Base-by-base conservation (phyloP, 179 eudicot species). In the Silene coronaria region DNA sequence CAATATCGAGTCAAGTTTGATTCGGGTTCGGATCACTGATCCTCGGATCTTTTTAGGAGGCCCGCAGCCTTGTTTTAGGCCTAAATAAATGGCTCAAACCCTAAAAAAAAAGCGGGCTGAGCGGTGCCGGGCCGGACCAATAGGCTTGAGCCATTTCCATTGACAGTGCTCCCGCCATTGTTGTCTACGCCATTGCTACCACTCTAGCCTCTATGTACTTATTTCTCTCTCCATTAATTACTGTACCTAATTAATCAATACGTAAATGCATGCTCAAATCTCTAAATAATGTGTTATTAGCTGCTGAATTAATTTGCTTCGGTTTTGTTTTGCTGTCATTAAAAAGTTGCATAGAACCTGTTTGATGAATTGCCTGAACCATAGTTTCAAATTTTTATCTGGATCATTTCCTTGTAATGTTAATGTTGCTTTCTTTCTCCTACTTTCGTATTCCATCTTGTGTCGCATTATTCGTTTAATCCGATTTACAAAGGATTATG, bases 331-430 rank as follows among this genome's bases (percentile, higher is more conserved):
- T 63, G 45, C 16, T 53, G 36, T 11, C 6, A 26, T 60, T 19
- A 30, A 5, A 48, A 21, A 30, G 24, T 70, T 75, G 82, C 82
- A 66, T 36, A 76, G 48, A 38, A 76, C 30, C 32, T 79, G 82
- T 75, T 75, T 57, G 82, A 75, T 75, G 61, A 79, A 75, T 23
- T 70, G 75, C 30, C 14, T 42, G 13, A 42, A 46, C 71, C 76
- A 77, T 32, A 61, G 64, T 71, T 55, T 63, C 58, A 10, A 27
- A 17, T 64, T 71, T 64, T 63, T 77, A 0, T 16, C 19, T 57
- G 22, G 27, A 8, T 13, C 0, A 59, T 16, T 76, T 13, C 69
- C 42, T 0, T 38, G 45, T 38, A 38, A 46, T 70, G 30, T 59
- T 76, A 34, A 16, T 72, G 65, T 24, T 34, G 24, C 3, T 66